A percentile compares a stretch with the other conserved stretches of the same genome.
These are phyloP conservation scores for Trichosporon asahii DNA, from an alignment of 1,284 basidiomycete species.

Conservation along the genomic window DNA sequence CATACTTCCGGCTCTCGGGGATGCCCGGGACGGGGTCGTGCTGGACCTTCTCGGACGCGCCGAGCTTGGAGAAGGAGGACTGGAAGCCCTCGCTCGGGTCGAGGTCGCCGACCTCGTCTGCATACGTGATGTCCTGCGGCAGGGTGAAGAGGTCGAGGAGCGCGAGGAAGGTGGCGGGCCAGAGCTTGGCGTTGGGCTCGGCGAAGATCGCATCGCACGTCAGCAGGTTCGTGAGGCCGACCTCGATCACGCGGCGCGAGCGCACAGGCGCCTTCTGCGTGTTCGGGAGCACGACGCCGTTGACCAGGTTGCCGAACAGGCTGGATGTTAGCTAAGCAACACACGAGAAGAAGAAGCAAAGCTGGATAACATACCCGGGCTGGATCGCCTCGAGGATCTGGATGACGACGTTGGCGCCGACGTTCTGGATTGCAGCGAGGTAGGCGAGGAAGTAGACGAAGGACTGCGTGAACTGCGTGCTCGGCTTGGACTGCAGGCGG, in stretches of 20 bases:
- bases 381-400: conserved; percentile 78
- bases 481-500: conserved; percentile 81
- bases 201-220: conserved; percentile 68
- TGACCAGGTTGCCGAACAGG: conserved; percentile 78
- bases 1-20: conserved; percentile 50
- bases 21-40: conserved; percentile 53
- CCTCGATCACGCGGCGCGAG: conserved; percentile 76
- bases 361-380: conserved; percentile 61
- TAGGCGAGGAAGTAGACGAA: conserved; percentile 77
- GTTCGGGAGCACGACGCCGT: conserved; percentile 73
- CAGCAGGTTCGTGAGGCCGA: conserved; percentile 78
- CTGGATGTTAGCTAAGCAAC: conserved; percentile 51
- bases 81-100: conserved; percentile 95
- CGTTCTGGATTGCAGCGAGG: conserved; percentile 68
- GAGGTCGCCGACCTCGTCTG: conserved; percentile 56
- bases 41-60: conserved; percentile 61
- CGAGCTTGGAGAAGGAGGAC: conserved; percentile 84
- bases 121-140: conserved; percentile 62
- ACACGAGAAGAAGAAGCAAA: too few relatives aligned
- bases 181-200: conserved; percentile 62
- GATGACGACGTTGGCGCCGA: conserved; percentile 77
- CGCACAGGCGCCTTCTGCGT: conserved; percentile 72
- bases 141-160: conserved; percentile 74
- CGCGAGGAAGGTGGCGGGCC: conserved; percentile 67
- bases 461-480: conserved; percentile 80